Evolutionary conservation across 202 grass and related monocot genomes (phyloP).

Genomic region (Tripidium arundinaceum): DNA sequence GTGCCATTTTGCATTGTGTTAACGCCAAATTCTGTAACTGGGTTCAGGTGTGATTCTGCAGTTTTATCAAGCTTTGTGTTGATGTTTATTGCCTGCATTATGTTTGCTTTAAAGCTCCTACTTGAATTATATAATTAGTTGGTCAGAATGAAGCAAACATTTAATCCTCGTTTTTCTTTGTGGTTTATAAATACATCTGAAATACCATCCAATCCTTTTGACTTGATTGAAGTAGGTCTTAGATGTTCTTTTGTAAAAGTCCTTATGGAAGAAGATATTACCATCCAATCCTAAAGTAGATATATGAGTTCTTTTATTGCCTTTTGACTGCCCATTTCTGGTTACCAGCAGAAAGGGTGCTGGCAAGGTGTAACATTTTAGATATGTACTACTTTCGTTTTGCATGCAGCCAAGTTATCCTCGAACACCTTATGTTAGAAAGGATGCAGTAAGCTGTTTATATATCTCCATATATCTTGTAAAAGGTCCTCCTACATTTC

Average conservation of each 20-base stretch:
- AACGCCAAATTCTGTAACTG: conserved; percentile 21
- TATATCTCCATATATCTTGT: background rate
- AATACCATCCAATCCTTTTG: background rate
- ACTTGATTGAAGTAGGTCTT: background rate
- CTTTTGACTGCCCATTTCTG: background rate
- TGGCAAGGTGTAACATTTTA: background rate
- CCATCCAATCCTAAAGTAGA: background rate
- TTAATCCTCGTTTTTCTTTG: background rate
- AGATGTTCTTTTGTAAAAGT: background rate
- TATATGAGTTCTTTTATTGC: background rate
- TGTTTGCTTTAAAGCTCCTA: background rate
- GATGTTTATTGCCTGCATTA: conserved; percentile 62
- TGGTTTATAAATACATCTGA: background rate
- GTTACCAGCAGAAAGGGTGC: conserved; percentile 1
- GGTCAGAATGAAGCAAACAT: background rate
- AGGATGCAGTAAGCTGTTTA: conserved; percentile 57
- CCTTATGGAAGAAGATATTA: background rate
- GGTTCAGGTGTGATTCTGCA: conserved; percentile 65
- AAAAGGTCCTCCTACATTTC: background rate
- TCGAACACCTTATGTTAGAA: conserved; percentile 49
- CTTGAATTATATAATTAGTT: background rate
- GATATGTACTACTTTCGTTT: conserved; percentile 21
- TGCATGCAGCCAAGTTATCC: conserved; percentile 62
- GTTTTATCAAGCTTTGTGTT: conserved; percentile 69
- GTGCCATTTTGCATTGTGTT: conserved; percentile 14